Evolutionary conservation across 2,329 filamentous ascomycete genomes (phyloP).

Genomic region (Ophiostoma fasciatum): DNA sequence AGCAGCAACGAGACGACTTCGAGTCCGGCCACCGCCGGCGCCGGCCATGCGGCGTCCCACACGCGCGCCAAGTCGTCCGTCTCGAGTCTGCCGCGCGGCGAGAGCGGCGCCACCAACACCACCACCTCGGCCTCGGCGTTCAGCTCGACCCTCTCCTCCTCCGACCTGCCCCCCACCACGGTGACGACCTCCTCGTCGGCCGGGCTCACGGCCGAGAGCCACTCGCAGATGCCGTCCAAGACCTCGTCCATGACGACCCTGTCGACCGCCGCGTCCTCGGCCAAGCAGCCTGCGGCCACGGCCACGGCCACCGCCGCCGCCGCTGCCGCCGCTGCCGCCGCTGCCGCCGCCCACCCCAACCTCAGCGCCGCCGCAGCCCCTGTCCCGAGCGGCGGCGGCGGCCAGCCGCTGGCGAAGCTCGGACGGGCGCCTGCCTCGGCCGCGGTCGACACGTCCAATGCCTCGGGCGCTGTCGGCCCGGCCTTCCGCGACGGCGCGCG

Average conservation of each 20-base stretch:
- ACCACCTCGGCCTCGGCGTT: no score
- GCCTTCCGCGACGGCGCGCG: conserved; percentile 30
- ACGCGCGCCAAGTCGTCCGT: conserved; percentile 20
- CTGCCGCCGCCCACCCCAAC: no score
- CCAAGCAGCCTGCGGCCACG: no score
- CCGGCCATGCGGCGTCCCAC: conserved; percentile 5
- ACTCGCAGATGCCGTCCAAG: conserved; percentile 29
- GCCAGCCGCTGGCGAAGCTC: conserved; percentile 27
- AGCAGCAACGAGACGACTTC: conserved; percentile 24
- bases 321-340: no score
- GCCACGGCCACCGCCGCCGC: no score
- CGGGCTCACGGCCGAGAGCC: conserved; percentile 23
- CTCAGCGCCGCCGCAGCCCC: no score
- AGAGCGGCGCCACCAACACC: conserved; percentile 17
- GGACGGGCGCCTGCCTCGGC: conserved; percentile 26
- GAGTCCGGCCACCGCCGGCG: conserved; percentile 24
- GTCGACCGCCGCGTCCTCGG: conserved; percentile 25
- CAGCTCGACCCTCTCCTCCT: conserved; percentile 17
- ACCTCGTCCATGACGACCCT: conserved; percentile 32
- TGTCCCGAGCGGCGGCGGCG: no score
- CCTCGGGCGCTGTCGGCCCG: conserved; percentile 34
- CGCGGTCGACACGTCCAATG: conserved; percentile 30
- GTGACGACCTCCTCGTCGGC: conserved; percentile 24
- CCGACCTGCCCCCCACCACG: conserved; percentile 21
- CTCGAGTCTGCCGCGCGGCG: conserved; percentile 15